These are phyloP conservation scores for Scenedesmus sp. DNA, from an alignment of 163 green algal species.

Conservation along the genomic window DNA sequence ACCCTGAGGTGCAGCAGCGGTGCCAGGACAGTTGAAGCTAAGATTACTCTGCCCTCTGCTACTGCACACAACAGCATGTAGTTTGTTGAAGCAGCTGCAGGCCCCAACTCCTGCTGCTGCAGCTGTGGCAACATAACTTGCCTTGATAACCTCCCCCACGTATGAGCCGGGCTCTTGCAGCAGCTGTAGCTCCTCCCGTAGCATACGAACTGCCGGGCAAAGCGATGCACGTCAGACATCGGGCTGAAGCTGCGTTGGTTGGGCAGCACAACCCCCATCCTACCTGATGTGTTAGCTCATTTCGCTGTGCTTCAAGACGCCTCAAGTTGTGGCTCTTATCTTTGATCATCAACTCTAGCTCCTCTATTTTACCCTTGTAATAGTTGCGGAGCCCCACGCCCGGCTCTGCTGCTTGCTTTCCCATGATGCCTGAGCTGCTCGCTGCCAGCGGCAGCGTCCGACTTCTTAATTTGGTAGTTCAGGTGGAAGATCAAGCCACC, in stretches of 20 bases:
- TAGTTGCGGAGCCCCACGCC: slow-evolving; percentile 74
- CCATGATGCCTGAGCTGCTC: slow-evolving; percentile 37
- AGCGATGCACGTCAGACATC: slow-evolving; percentile 13
- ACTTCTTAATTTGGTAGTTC: neutral
- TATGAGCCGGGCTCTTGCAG: slow-evolving; percentile 99
- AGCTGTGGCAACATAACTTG: slow-evolving; percentile 51
- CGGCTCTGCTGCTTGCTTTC: slow-evolving; percentile 20
- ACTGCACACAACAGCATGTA: neutral
- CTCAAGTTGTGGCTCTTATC: slow-evolving; percentile 96
- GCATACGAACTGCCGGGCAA: slow-evolving; percentile 88
- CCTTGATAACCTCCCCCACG: slow-evolving; percentile 99
- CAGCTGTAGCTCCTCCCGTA: slow-evolving; percentile 98
- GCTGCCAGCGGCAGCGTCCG: neutral
- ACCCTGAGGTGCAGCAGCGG: neutral
- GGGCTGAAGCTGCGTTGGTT: neutral
- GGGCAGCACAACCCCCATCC: neutral
- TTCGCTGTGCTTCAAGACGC: slow-evolving; percentile 97
- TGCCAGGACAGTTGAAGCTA: neutral
- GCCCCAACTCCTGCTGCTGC: neutral
- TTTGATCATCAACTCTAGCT: slow-evolving; percentile 93
- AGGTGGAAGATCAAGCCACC: neutral
- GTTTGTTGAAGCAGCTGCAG: neutral
- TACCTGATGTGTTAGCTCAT: slow-evolving; percentile 99
- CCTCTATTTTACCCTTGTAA: slow-evolving; percentile 92
- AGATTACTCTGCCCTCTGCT: neutral